These are phyloP conservation scores for Suillus alpinus DNA, from an alignment of 768 basidiomycete genomes.

Conservation along the genomic window DNA sequence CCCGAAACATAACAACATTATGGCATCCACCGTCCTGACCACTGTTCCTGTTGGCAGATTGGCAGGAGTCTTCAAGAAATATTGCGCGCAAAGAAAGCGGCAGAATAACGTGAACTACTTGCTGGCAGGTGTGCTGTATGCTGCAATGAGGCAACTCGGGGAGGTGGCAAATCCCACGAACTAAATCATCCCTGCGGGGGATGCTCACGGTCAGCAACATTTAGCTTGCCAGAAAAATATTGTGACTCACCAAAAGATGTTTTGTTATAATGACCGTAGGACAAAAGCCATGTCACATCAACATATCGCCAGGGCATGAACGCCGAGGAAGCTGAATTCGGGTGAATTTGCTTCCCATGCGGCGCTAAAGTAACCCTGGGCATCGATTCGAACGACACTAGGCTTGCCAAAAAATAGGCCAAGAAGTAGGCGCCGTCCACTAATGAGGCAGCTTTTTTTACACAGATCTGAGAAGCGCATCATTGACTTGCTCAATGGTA, in stretches of 20 bases:
- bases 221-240: neutral
- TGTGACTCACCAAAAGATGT: conserved; percentile 1
- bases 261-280: neutral
- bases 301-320: neutral
- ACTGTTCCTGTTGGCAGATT: neutral
- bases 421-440: neutral
- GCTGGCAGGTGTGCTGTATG: conserved; percentile 3
- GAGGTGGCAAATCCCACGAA: conserved; percentile 2
- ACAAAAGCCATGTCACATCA: neutral
- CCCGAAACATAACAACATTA: neutral
- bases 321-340: neutral
- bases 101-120: neutral
- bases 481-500: conserved; percentile 1
- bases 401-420: neutral
- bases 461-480: conserved; percentile 1
- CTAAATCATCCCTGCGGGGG: neutral
- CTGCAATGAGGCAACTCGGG: neutral
- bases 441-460: neutral
- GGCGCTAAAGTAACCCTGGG: neutral
- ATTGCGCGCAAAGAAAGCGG: neutral
- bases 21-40: neutral
- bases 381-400: neutral
- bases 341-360: neutral
- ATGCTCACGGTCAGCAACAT: neutral
- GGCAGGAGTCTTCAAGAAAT: neutral